Conservation (phyloP, 1,139 yeast genomes). For the Candida gigantensis region DNA sequence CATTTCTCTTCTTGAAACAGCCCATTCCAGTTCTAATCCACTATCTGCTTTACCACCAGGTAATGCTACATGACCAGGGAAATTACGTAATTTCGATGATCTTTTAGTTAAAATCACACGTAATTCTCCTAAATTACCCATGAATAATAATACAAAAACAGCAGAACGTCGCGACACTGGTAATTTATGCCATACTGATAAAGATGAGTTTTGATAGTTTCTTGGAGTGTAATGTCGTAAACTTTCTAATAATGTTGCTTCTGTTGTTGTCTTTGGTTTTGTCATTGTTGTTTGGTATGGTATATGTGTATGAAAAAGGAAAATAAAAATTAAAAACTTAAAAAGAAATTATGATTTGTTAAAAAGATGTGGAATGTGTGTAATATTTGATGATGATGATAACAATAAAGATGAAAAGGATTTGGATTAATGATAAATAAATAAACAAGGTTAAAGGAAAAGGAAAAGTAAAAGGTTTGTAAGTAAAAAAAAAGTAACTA, state of each 20-base stretch:
- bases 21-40: conserved; percentile 65
- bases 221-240: conserved; percentile 24
- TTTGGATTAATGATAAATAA: not conserved
- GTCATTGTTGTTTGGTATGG: conserved; percentile 11
- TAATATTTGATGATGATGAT: no score
- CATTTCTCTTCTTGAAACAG: conserved; percentile 78
- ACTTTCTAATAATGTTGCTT: conserved; percentile 22
- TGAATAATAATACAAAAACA: conserved; percentile 69
- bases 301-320: not conserved
- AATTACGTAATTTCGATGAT: conserved; percentile 64
- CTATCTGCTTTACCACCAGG: conserved; percentile 89
- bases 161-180: conserved; percentile 71
- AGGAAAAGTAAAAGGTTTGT: not conserved
- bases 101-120: conserved; percentile 77
- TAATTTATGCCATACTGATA: conserved; percentile 57
- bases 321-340: no score
- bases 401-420: not conserved
- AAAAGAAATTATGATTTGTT: no score
- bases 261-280: conserved; percentile 20
- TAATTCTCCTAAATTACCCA: conserved; percentile 71
- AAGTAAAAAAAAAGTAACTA: not conserved
- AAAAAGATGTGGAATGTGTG: no score
- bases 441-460: not conserved
- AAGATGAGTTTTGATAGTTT: conserved; percentile 28
- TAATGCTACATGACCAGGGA: conserved; percentile 85